Evolutionary conservation across 2,329 filamentous ascomycete species (phyloP).

Genomic region (Fusarium tuaranense): DNA sequence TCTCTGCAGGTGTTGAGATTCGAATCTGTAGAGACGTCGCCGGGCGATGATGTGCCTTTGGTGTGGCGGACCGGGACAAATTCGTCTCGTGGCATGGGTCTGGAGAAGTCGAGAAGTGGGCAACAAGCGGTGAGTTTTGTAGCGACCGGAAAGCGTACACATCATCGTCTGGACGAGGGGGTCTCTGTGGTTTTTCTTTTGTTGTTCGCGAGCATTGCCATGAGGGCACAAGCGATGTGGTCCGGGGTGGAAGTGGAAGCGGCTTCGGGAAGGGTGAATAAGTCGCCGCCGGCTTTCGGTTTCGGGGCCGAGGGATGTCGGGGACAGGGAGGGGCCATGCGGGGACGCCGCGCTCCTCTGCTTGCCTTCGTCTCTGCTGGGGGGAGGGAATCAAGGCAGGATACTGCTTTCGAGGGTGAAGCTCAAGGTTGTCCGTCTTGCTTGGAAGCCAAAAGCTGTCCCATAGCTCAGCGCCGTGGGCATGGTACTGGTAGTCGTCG

Average conservation of each 20-base stretch:
- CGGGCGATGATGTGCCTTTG: conserved; percentile 24
- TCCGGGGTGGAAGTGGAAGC: conserved; percentile 50
- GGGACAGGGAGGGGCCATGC: conserved; percentile 46
- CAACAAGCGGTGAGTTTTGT: conserved; percentile 25
- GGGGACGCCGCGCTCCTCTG: conserved; percentile 43
- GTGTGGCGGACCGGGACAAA: conserved; percentile 30
- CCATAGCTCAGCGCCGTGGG: conserved; percentile 61
- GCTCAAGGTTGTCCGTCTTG: conserved; percentile 23
- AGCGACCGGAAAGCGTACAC: conserved; percentile 28
- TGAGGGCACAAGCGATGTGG: conserved; percentile 39
- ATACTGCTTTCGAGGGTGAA: conserved; percentile 45
- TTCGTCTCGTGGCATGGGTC: conserved; percentile 18
- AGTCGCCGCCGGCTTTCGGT: conserved; percentile 44
- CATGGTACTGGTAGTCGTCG: conserved; percentile 62
- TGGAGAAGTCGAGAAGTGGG: conserved; percentile 30
- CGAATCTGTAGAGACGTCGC: conserved; percentile 30
- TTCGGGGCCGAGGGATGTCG: conserved; percentile 32
- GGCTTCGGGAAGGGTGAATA: conserved; percentile 59
- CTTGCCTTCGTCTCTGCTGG: conserved; percentile 34
- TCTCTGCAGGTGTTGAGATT: conserved; percentile 18
- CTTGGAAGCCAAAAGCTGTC: conserved; percentile 61
- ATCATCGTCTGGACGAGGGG: conserved; percentile 46
- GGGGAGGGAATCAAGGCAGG: conserved; percentile 48
- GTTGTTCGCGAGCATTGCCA: conserved; percentile 43
- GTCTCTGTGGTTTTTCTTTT: conserved; percentile 43